phyloP scores from a whole-genome alignment of 2,329 filamentous ascomycete genomes.

The Orbilia oligospora region DNA sequence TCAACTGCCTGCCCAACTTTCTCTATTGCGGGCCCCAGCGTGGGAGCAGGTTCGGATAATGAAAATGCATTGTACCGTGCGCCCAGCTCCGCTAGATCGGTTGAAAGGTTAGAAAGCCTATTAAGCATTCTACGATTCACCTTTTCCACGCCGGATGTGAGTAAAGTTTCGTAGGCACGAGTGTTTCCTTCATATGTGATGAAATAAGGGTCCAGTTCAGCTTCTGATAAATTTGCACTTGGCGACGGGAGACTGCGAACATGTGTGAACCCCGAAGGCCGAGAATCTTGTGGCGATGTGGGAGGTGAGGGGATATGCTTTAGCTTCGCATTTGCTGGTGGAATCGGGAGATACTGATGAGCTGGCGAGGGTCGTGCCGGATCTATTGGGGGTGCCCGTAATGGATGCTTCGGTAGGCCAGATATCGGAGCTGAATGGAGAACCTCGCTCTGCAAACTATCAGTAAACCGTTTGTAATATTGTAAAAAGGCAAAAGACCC shows the following conservation, averaged over 20 bases:
- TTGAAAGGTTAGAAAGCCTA: constrained; percentile 84
- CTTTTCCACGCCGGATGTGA: constrained; percentile 96
- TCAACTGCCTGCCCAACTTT: constrained; percentile 94
- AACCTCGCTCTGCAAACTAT: constrained; percentile 81
- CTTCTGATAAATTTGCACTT: constrained; percentile 81
- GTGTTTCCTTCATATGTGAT: constrained; percentile 92
- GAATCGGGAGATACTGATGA: constrained; percentile 89
- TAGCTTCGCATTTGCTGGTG: constrained; percentile 86
- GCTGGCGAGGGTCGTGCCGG: constrained; percentile 91
- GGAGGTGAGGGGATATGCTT: constrained; percentile 71
- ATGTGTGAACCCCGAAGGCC: constrained; percentile 71
- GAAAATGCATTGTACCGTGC: constrained; percentile 98
- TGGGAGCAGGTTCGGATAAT: constrained; percentile 84
- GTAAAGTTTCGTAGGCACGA: constrained; percentile 87
- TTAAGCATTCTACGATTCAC: constrained; percentile 90
- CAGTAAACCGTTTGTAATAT: constrained; percentile 64
- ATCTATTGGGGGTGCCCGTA: constrained; percentile 95
- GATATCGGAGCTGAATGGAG: constrained; percentile 89
- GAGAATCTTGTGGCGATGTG: constrained; percentile 67
- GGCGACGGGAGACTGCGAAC: constrained; percentile 87
- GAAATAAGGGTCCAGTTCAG: constrained; percentile 96
- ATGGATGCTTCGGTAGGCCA: constrained; percentile 91
- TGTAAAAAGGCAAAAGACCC: constrained; percentile 65
- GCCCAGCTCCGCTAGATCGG: constrained; percentile 91
- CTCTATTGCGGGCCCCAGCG: constrained; percentile 92